A percentile compares a stretch with the other conserved stretches of the same genome.
Evolutionary conservation across 495 filamentous ascomycete species (phyloP).

Genomic region (Hypomontagnella submonticulosa): DNA sequence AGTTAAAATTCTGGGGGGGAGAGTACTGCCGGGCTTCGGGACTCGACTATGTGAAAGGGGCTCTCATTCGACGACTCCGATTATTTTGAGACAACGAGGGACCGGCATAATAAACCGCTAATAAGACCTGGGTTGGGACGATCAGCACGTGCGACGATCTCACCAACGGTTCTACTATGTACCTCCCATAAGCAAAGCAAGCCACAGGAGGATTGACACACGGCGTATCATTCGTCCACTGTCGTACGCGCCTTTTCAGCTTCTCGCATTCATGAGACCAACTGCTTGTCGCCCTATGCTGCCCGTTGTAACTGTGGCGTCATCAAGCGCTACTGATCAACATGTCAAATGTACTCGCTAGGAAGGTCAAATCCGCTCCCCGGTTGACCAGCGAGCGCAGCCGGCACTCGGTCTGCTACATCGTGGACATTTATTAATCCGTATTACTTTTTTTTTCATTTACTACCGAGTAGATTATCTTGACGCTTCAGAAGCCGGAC

Average conservation of each 20-base stretch:
- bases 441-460: constrained; percentile 15
- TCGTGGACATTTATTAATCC: constrained; percentile 28
- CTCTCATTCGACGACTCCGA: background rate
- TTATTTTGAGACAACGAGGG: constrained; percentile 29
- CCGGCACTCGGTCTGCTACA: constrained; percentile 29
- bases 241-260: constrained; percentile 36
- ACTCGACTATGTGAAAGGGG: constrained; percentile 27
- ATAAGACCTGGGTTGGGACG: constrained; percentile 44
- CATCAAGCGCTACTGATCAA: constrained; percentile 39
- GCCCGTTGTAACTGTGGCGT: constrained; percentile 37
- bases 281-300: constrained; percentile 30
- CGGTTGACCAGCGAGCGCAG: constrained; percentile 2
- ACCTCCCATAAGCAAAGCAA: constrained; percentile 31
- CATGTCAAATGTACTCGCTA: constrained; percentile 25
- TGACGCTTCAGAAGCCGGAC: background rate
- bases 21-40: constrained; percentile 42
- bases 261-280: constrained; percentile 28
- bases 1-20: constrained; percentile 20
- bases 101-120: constrained; percentile 43
- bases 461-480: background rate
- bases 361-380: constrained; percentile 36
- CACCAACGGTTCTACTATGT: constrained; percentile 41
- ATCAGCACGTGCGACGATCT: constrained; percentile 47
- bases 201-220: constrained; percentile 24
- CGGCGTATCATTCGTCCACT: constrained; percentile 34